Evolutionary conservation across 2,329 filamentous ascomycete genomes (phyloP).

Genomic region (Thelonectria discophora): DNA sequence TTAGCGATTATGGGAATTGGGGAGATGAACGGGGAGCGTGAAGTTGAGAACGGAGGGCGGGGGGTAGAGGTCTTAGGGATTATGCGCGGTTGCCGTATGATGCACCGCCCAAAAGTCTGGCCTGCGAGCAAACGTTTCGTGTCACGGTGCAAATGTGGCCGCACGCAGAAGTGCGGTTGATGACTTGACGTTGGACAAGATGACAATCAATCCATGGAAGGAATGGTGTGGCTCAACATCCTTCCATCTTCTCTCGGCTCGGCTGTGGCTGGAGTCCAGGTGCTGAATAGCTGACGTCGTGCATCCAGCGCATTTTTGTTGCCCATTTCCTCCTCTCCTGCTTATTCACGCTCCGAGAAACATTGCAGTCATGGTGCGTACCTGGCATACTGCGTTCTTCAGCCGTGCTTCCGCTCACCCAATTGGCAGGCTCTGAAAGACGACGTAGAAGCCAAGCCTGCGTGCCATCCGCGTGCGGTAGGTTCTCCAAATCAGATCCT

Average conservation of each 20-base stretch:
- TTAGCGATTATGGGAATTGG: too few relatives aligned
- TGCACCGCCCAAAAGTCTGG: too few relatives aligned
- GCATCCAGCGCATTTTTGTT: not conserved
- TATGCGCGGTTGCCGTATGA: not conserved
- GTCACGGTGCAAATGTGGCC: too few relatives aligned
- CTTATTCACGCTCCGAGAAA: not conserved
- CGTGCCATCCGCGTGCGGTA: constrained; percentile 87
- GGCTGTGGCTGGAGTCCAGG: constrained; percentile 18
- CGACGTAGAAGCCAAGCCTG: constrained; percentile 77
- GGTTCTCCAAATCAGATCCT: constrained; percentile 44
- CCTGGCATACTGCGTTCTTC: not conserved
- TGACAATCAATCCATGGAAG: too few relatives aligned
- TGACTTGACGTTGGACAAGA: too few relatives aligned
- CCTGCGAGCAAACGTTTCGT: too few relatives aligned
- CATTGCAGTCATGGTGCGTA: constrained; percentile 17
- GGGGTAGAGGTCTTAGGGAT: constrained; percentile 12
- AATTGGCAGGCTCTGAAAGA: constrained; percentile 60
- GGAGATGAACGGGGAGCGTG: constrained; percentile 11
- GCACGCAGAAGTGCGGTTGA: too few relatives aligned
- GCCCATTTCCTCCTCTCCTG: not conserved
- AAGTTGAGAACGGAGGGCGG: not conserved
- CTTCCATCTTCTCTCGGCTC: too few relatives aligned
- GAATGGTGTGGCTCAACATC: not conserved
- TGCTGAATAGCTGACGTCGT: constrained; percentile 5
- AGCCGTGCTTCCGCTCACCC: constrained; percentile 13